Evolutionary conservation across 768 basidiomycete species (phyloP), one percentile per base, ranked within the genome.

Genomic region (Chalciporus piperatus): DNA sequence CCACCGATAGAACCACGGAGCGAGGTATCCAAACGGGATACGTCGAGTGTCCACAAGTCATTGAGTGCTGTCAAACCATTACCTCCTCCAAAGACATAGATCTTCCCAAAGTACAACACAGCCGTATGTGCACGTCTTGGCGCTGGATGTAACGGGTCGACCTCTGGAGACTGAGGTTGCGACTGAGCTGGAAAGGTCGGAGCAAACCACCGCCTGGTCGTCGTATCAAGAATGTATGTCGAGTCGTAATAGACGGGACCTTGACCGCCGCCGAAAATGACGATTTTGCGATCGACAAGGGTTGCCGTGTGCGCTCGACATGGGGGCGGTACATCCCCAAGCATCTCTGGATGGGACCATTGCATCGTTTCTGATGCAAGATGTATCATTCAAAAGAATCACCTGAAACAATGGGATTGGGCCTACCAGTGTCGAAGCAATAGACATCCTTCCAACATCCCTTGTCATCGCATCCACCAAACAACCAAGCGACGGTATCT

Each of bases 31-130:
- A 69, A 59, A 45, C 74, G 71, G 30, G 72, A 76, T 0, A 87
- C 81, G 51, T 96, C 91, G 20, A 96, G 72, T 14, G 86, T 82
- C 92, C 93, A 96, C 17, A 95, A 72, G 66, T 97, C 94, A 59
- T 91, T 90, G 49, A 97, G 75, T 0, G 95, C 93, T n/a, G 80
- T 81, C 72, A 87, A 75, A 0, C 95, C 95, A 52, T 92, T 95
- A 3, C 95, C 94, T n/a, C 95, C 93, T 8, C 93, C 95, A 60
- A 96, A 97, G 4, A 97, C 70, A 74, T 89, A 91, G 0, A 98
- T 78, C 63, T 81, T 85, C 51, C 78, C 76, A 25, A 74, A 72
- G 61, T 92, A 85, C 19, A 83, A 70, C 13, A 94, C 87, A 1
- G 91, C 82, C 0, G 92, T 90, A 67, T 98, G 95, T 1, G 95